phyloP scores from a whole-genome alignment of 2,329 filamentous ascomycete species.

The Xylariaceae sp. region DNA sequence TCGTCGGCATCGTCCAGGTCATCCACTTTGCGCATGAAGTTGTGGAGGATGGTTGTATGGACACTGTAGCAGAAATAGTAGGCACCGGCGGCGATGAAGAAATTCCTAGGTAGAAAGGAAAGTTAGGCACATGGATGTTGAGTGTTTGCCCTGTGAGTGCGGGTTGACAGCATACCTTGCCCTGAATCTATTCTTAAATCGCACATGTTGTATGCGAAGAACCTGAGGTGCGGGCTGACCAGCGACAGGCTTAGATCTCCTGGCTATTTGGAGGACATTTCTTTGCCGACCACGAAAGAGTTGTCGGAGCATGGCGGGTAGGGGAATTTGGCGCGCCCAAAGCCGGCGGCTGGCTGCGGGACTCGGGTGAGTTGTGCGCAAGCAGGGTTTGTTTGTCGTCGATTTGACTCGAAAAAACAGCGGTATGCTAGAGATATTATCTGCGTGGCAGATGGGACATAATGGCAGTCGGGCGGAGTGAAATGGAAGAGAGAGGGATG shows the following conservation, averaged over 20 bases:
- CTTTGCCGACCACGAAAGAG: constrained; percentile 19
- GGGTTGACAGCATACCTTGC: constrained; percentile 16
- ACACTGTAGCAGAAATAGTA: constrained; percentile 38
- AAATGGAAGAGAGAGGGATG: too few relatives aligned
- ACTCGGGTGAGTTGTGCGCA: too few relatives aligned
- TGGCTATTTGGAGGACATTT: constrained; percentile 19
- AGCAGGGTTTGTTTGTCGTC: too few relatives aligned
- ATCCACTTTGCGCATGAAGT: constrained; percentile 41
- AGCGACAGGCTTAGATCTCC: constrained; percentile 14
- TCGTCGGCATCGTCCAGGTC: constrained; percentile 40
- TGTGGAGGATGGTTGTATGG: constrained; percentile 44
- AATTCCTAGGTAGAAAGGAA: constrained; percentile 9
- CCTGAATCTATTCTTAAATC: constrained; percentile 25
- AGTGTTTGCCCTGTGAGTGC: too few relatives aligned
- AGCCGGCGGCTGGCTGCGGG: constrained; percentile 22
- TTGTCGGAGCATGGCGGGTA: constrained; percentile 27
- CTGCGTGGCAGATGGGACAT: too few relatives aligned
- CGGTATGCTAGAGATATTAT: too few relatives aligned
- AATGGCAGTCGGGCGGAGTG: too few relatives aligned
- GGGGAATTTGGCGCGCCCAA: constrained; percentile 21
- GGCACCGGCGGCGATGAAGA: constrained; percentile 31
- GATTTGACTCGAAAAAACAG: too few relatives aligned
- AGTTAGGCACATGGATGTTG: too few relatives aligned
- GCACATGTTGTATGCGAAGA: constrained; percentile 29
- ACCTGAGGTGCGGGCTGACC: constrained; percentile 15